Evolutionary conservation across 1,284 basidiomycete genomes (phyloP), one percentile per base, ranked within the genome.

Genomic region (Trametes sp.): DNA sequence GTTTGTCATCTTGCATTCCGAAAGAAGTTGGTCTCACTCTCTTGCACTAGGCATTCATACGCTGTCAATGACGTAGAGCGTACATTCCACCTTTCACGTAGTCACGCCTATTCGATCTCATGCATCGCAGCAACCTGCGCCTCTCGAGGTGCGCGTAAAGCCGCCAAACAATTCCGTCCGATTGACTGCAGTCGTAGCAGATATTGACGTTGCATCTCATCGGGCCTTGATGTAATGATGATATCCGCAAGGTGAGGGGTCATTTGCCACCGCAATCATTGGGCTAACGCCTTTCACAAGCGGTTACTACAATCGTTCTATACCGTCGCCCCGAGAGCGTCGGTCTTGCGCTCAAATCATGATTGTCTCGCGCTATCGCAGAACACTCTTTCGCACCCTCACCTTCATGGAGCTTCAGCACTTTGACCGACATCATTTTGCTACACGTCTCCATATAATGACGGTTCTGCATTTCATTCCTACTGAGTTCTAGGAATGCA

Each of bases 141-240:
- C 21, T 24, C 9, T 45, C 42, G 19, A 14, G 42, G 24, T 23
- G 8, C 23, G n/a, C n/a, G 16, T 41, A 14, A 41, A 41, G 21
- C 21, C 11, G 10, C 21, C 21, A 45, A n/a, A 6, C 29, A 33
- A 21, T 50, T 29, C 7, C 28, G 19, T n/a, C 13, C 16, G 38
- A 6, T 36, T 13, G 16, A 10, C 16, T 36, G 35, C 35, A 14
- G 38, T 24, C 45, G 24, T 48, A 28, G 45, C 26, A 28, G 13
- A 48, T 8, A 29, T 24, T 9, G 31, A 6, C 31, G 44, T 49
- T 44, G 21, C 50, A 21, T 45, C 26, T 31, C 14, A 14, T 31
- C 10, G 7, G 31, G 46, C n/a, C 21, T 31, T 53, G 41, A 59
- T 59, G 31, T 29, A 53, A 59, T 52, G 50, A 45, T 52, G 57